phyloP scores from a whole-genome alignment of 2,329 filamentous ascomycete genomes.

The Cercospora beticola region DNA sequence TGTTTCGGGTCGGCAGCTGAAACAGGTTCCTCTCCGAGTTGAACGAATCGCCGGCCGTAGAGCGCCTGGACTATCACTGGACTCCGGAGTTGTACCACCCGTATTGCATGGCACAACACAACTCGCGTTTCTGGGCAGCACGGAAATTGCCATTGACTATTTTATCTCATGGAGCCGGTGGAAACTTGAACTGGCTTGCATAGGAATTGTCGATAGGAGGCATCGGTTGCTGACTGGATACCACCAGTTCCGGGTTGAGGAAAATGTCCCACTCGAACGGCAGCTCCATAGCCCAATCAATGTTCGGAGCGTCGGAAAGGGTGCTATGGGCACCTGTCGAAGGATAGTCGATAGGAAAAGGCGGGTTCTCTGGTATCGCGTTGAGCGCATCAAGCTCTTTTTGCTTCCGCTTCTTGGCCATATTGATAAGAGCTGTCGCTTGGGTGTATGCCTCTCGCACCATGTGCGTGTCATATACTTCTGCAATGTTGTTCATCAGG shows the following conservation, averaged over 20 bases:
- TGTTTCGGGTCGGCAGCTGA: constrained; percentile 14
- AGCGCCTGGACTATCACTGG: neutral
- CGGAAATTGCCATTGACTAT: neutral
- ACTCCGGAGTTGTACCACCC: neutral
- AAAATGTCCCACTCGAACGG: constrained; percentile 40
- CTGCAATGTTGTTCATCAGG: constrained; percentile 41
- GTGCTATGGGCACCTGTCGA: constrained; percentile 30
- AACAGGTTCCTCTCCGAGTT: constrained; percentile 17
- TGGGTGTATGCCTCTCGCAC: constrained; percentile 42
- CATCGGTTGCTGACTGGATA: constrained; percentile 31
- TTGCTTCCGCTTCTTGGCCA: constrained; percentile 36
- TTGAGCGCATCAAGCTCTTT: constrained; percentile 36
- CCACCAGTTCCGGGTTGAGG: constrained; percentile 37
- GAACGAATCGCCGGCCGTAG: neutral
- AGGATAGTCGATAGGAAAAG: constrained; percentile 33
- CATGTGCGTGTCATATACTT: constrained; percentile 40
- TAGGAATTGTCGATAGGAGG: constrained; percentile 22
- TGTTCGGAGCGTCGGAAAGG: constrained; percentile 34
- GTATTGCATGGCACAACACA: neutral
- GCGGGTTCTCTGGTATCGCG: constrained; percentile 29
- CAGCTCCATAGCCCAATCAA: constrained; percentile 38
- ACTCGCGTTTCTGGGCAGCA: neutral
- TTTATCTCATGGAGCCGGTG: constrained; percentile 4
- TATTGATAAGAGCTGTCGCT: constrained; percentile 34
- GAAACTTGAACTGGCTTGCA: constrained; percentile 23